Conservation (phyloP, 371 early-diverging fungal genomes). For the Mortierella sp. region DNA sequence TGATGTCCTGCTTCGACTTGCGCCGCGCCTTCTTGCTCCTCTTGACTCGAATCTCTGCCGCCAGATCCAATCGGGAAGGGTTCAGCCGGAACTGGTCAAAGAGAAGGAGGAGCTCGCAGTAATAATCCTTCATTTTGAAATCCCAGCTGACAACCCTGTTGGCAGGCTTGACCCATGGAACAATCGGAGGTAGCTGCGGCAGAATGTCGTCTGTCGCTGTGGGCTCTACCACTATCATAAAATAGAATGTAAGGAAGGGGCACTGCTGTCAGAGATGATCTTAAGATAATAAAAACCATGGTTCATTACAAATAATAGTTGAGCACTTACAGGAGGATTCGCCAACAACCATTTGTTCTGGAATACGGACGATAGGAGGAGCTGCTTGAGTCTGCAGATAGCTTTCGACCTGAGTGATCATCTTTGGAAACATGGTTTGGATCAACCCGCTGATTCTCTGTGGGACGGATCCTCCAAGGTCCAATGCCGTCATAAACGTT, state of each 20-base stretch:
- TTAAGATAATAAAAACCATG: background rate
- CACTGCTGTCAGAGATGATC: background rate
- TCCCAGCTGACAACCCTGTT: constrained; percentile 40
- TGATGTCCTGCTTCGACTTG: constrained; percentile 32
- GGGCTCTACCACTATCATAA: background rate
- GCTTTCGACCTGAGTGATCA: constrained; percentile 61
- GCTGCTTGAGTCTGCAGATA: constrained; percentile 67
- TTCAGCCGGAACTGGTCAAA: constrained; percentile 51
- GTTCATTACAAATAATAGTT: background rate
- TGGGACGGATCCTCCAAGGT: constrained; percentile 67
- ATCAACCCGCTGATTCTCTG: constrained; percentile 67
- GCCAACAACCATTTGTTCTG: constrained; percentile 38
- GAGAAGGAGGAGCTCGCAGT: constrained; percentile 30
- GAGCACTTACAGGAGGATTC: constrained; percentile 15
- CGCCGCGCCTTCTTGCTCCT: constrained; percentile 24
- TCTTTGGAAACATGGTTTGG: constrained; percentile 62
- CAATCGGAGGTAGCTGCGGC: constrained; percentile 22
- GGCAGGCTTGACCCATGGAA: constrained; percentile 41
- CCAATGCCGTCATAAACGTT: constrained; percentile 64
- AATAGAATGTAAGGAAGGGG: background rate
- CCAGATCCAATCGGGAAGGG: constrained; percentile 38
- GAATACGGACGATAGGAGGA: constrained; percentile 61
- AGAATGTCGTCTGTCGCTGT: constrained; percentile 11
- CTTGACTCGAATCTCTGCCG: constrained; percentile 22
- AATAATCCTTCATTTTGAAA: constrained; percentile 46